Conservation (phyloP, 2,329 filamentous ascomycete genomes). For the Ceratocystis cubensis region DNA sequence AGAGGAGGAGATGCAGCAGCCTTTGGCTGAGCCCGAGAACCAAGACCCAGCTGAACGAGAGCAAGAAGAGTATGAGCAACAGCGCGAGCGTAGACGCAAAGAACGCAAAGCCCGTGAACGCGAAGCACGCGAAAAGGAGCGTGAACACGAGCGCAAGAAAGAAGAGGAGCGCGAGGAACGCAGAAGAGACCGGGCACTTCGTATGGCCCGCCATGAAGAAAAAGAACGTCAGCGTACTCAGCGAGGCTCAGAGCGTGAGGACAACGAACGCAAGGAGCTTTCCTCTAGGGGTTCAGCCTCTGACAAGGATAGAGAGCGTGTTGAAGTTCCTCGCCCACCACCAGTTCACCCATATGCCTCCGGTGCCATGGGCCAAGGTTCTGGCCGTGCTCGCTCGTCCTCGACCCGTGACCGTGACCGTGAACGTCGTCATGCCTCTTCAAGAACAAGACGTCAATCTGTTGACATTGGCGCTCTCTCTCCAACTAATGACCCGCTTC, state of each 20-base stretch:
- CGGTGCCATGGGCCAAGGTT: neutral
- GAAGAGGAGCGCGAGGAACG: constrained; percentile 18
- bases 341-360: constrained; percentile 42
- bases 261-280: constrained; percentile 29
- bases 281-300: constrained; percentile 21
- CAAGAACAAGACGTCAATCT: constrained; percentile 55
- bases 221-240: constrained; percentile 17
- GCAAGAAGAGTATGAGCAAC: constrained; percentile 41
- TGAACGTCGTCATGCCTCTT: constrained; percentile 45
- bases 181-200: constrained; percentile 5
- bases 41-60: constrained; percentile 17
- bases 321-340: constrained; percentile 38
- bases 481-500: neutral
- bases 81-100: constrained; percentile 14
- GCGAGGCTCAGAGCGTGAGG: constrained; percentile 44
- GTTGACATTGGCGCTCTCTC: constrained; percentile 37
- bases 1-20: constrained; percentile 36
- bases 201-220: constrained; percentile 15
- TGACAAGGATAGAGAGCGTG: constrained; percentile 32
- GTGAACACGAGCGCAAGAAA: constrained; percentile 15
- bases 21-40: neutral
- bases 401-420: constrained; percentile 49
- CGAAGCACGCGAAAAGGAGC: constrained; percentile 36
- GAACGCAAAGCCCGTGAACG: constrained; percentile 15
- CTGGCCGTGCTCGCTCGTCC: constrained; percentile 52